Percentiles rank a stretch among this genome's conserved stretches.
phyloP scores from a whole-genome alignment of 768 basidiomycete genomes.

The Mycena latifolia region DNA sequence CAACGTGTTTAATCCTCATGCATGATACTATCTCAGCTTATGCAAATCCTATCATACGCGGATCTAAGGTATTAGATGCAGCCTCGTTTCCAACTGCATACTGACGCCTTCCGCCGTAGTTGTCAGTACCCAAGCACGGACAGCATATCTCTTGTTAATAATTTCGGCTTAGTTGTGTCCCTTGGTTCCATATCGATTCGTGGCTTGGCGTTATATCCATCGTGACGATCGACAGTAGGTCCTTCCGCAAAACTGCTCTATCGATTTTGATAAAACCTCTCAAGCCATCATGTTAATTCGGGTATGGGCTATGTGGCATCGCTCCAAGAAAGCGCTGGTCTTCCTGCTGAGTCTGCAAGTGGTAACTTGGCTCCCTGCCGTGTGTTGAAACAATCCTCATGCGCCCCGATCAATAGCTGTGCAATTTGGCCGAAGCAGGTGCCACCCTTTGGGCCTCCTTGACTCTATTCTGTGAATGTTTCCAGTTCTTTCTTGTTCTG shows the following conservation, averaged over 20 bases:
- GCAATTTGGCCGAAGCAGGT: conserved; percentile 6
- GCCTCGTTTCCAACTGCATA: no score
- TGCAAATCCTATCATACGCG: conserved; percentile 1
- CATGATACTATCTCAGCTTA: neutral
- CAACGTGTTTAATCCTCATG: neutral
- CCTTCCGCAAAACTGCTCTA: neutral
- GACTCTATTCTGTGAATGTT: neutral
- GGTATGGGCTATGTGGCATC: conserved; percentile 6
- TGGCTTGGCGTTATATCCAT: neutral
- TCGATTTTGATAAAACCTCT: neutral
- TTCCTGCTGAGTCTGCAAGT: neutral
- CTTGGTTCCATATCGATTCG: conserved; percentile 5
- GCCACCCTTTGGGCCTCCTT: conserved; percentile 1
- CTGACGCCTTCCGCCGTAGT: no score
- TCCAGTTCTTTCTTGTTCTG: neutral
- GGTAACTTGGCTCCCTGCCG: neutral
- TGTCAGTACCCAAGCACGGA: no score
- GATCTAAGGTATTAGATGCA: neutral
- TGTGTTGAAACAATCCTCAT: no score
- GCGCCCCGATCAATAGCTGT: neutral
- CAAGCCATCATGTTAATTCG: conserved; percentile 1
- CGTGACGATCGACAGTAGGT: neutral
- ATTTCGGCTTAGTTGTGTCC: neutral
- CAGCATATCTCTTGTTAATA: no score
- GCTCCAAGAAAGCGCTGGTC: neutral